A percentile compares a stretch with the other conserved stretches of the same genome.
Conservation (phyloP, 805 yeast genomes). For the Candida khao-thaluensis region DNA sequence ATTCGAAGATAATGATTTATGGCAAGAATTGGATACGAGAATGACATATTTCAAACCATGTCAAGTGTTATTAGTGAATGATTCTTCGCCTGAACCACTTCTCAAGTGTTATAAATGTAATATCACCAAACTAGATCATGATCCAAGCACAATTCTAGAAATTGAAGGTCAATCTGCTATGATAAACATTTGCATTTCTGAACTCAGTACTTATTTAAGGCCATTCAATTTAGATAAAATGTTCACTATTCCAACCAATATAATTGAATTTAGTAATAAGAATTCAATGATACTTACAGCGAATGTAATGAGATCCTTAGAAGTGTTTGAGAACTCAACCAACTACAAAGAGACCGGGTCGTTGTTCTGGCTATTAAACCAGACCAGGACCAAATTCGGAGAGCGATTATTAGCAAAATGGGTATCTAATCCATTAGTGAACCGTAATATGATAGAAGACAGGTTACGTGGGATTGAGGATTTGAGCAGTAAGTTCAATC, state of each 20-base stretch:
- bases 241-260: conserved; percentile 52
- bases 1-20: conserved; percentile 57
- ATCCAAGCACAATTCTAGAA: conserved; percentile 4
- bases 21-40: conserved; percentile 72
- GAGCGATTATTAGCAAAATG: conserved; percentile 63
- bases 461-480: conserved; percentile 57
- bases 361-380: conserved; percentile 75
- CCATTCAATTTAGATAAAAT: conserved; percentile 64
- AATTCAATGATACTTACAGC: conserved; percentile 60
- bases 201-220: conserved; percentile 52
- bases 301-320: conserved; percentile 67
- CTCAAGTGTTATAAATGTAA: conserved; percentile 16
- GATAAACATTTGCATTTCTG: conserved; percentile 39
- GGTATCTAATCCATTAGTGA: conserved; percentile 70
- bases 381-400: conserved; percentile 79
- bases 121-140: conserved; percentile 6
- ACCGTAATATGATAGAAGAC: conserved; percentile 51
- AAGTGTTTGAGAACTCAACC: conserved; percentile 68
- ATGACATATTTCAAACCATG: conserved; percentile 72
- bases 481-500: conserved; percentile 27
- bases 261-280: conserved; percentile 48
- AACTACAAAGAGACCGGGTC: conserved; percentile 62
- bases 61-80: conserved; percentile 55
- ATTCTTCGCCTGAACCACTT: conserved; percentile 16
- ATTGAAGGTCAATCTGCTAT: conserved; percentile 14